phyloP scores from a whole-genome alignment of 352 stramenopile genomes.

The Globisporangium okanoganense region DNA sequence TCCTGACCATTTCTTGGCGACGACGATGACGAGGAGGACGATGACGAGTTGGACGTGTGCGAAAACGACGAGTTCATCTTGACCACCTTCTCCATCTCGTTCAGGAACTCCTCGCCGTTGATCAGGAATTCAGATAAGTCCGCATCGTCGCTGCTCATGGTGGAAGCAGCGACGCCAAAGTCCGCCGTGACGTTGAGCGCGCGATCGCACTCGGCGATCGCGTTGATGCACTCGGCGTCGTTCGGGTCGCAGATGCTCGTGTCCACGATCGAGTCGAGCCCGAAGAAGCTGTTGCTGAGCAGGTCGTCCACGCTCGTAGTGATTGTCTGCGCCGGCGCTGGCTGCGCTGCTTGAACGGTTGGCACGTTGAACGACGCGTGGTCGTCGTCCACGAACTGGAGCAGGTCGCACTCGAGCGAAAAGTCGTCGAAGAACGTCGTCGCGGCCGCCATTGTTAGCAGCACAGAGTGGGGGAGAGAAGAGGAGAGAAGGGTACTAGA shows the following conservation, averaged over 20 bases:
- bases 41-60: conserved; percentile 2
- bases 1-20: conserved; percentile 18
- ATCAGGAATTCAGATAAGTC: conserved; percentile 40
- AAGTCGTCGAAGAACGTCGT: conserved; percentile 24
- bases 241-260: not conserved
- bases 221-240: not conserved
- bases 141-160: not conserved
- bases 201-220: conserved; percentile 9
- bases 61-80: conserved; percentile 13
- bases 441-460: conserved; percentile 14
- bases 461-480: not conserved
- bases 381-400: conserved; percentile 33
- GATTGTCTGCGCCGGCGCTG: not conserved
- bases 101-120: conserved; percentile 53
- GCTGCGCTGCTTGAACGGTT: not conserved
- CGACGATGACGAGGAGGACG: conserved; percentile 10
- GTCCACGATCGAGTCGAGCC: conserved; percentile 14
- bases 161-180: conserved; percentile 2
- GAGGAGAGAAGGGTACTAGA: not conserved
- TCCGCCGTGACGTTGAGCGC: conserved; percentile 18
- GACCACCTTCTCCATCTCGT: conserved; percentile 49
- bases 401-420: conserved; percentile 30
- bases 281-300: conserved; percentile 18
- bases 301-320: conserved; percentile 27
- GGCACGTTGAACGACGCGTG: conserved; percentile 8